phyloP scores from a whole-genome alignment of 78 protist species.

The Dictyostelium capitatum region DNA sequence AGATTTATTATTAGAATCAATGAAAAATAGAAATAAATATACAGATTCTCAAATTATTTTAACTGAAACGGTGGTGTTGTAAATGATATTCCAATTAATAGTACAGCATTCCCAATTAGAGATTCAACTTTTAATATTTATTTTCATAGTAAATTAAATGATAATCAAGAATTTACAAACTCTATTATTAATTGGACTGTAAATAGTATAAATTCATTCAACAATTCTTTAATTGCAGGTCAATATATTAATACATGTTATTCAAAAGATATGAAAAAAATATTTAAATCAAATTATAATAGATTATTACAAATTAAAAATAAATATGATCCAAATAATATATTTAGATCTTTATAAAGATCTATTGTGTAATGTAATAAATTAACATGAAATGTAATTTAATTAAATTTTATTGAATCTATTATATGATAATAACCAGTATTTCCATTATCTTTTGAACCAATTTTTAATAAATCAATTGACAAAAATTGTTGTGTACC shows the following conservation, averaged over 20 bases:
- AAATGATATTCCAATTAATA: background rate
- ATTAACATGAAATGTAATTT: too few relatives aligned
- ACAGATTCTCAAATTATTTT: background rate
- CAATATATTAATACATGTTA: slow-evolving; percentile 8
- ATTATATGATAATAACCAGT: background rate
- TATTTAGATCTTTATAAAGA: background rate
- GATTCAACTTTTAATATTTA: slow-evolving; percentile 14
- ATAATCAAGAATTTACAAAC: too few relatives aligned
- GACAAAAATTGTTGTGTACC: slow-evolving; percentile 13
- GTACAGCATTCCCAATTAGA: background rate
- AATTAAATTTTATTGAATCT: background rate
- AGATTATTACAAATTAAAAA: background rate
- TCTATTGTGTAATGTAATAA: too few relatives aligned
- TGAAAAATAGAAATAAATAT: background rate
- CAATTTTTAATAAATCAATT: slow-evolving; percentile 22
- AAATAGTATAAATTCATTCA: background rate
- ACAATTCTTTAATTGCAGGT: background rate
- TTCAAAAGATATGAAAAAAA: background rate
- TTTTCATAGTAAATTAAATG: background rate
- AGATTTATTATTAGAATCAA: background rate
- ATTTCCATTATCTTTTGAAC: background rate
- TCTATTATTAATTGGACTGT: background rate
- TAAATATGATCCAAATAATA: slow-evolving; percentile 1
- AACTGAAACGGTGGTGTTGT: slow-evolving; percentile 25
- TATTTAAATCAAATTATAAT: background rate